Conservation (phyloP, 2,329 filamentous ascomycete species). For the Penicillium rolfsii region DNA sequence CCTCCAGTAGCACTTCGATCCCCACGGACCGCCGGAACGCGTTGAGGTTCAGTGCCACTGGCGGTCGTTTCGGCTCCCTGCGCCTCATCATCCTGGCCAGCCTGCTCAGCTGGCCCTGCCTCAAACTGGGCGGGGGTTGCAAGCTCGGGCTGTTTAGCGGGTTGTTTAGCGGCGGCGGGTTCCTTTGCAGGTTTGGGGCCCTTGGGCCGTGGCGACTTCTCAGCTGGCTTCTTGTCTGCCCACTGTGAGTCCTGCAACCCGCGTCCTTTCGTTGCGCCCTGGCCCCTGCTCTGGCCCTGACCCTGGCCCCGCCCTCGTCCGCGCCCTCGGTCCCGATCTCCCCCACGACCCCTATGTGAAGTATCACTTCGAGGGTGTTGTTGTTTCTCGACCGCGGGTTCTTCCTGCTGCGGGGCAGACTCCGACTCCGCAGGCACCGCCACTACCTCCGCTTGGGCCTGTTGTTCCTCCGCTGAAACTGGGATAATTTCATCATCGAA, state of each 20-base stretch:
- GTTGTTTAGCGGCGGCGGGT: constrained; percentile 13
- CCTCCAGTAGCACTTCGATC: constrained; percentile 60
- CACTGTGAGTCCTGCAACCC: constrained; percentile 18
- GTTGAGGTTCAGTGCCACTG: constrained; percentile 32
- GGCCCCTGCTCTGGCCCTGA: constrained; percentile 35
- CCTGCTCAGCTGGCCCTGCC: constrained; percentile 18
- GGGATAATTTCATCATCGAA: constrained; percentile 57
- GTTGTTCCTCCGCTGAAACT: constrained; percentile 41
- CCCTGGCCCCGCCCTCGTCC: constrained; percentile 33
- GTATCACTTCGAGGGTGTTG: constrained; percentile 29
- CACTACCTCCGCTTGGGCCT: constrained; percentile 27
- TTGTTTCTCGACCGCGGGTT: constrained; percentile 21
- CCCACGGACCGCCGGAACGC: constrained; percentile 55
- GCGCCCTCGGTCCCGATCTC: constrained; percentile 37
- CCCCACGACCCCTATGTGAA: constrained; percentile 35
- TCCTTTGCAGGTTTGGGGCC: constrained; percentile 24
- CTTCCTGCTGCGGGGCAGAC: constrained; percentile 18
- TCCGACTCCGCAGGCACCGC: constrained; percentile 21
- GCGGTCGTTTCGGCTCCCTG: constrained; percentile 13
- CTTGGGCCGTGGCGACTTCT: constrained; percentile 9
- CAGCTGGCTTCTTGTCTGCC: constrained; percentile 23
- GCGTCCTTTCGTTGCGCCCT: constrained; percentile 25
- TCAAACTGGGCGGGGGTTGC: constrained; percentile 12
- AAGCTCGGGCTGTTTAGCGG: constrained; percentile 13
- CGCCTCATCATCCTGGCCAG: constrained; percentile 14